Evolutionary conservation across 495 filamentous ascomycete species (phyloP), one percentile per base, ranked within the genome.

Genomic region (Penicillium cinerascens): DNA sequence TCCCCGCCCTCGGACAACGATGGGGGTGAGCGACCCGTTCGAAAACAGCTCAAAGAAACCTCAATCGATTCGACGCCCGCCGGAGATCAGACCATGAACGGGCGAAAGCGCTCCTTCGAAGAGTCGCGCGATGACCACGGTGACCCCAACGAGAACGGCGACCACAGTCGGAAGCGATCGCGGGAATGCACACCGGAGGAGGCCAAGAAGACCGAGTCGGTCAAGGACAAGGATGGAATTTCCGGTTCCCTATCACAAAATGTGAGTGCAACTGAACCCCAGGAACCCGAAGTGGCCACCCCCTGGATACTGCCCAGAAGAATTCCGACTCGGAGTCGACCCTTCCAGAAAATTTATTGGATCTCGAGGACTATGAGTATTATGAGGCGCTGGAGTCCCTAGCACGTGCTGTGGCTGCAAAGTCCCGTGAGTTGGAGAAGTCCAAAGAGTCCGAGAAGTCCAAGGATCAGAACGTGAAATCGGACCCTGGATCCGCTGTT

Each of bases 21-120:
- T n/a, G 60, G 69, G 35, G 71, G 79, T 55, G 81, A 83, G 58
- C 74, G 77, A 49, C 80, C 79, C 7, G 80, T 83, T 38, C 74
- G 84, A 43, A 78, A 82, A 54, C 79, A 86, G 58, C 63, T 87
- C 40, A 80, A 82, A 64, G 75, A 85, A 59, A 82, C 84, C 5
- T 75, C 77, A 6, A 80, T 87, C 52, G 77, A 72, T 15, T 54
- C 69, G 13, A 29, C 41, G n/a, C 16, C 9, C 49, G 18, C 29
- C 11, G 13, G 29, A 33, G 17, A 21, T 51, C 48, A 67, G 58
- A 47, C 41, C 7, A 9, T 16, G 37, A 59, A 73, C 29, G 76
- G 78, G 11, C 66, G 80, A 38, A 87, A 87, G 67, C 68, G 83
- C 45, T 85, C 82, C 17, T 76, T 77, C 45, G 79, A 83, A 47